Conservation (phyloP, 169 alveolate species). For the Theileria sp. region DNA sequence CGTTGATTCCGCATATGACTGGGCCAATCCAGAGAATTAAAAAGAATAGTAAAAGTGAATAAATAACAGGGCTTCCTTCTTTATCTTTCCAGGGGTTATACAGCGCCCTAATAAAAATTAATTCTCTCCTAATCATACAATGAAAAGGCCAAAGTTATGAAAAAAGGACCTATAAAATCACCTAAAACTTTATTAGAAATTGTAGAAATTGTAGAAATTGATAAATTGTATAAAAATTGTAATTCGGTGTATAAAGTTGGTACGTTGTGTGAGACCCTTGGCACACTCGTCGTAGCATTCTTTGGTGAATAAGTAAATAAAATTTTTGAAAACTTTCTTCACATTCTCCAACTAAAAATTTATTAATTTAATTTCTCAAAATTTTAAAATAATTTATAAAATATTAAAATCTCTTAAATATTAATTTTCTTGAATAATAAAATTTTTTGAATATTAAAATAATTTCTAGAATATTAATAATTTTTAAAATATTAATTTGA, state of each 20-base stretch:
- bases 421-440: too few species aligned
- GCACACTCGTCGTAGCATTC: slow-evolving; percentile 20
- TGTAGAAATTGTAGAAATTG: background rate
- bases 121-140: slow-evolving; percentile 29
- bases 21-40: slow-evolving; percentile 43
- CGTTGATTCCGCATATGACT: slow-evolving; percentile 27
- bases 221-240: too few species aligned
- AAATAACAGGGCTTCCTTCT: background rate
- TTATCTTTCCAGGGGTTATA: slow-evolving; percentile 26
- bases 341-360: slow-evolving; percentile 18
- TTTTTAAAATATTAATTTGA: too few species aligned
- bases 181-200: slow-evolving; percentile 19
- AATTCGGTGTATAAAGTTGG: too few species aligned
- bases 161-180: slow-evolving; percentile 55
- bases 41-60: slow-evolving; percentile 36
- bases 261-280: slow-evolving; percentile 36
- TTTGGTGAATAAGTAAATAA: slow-evolving; percentile 28
- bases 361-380: slow-evolving; percentile 1
- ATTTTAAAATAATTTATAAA: background rate
- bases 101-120: slow-evolving; percentile 23
- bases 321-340: background rate
- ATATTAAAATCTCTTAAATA: too few species aligned
- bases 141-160: slow-evolving; percentile 46
- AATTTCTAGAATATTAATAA: too few species aligned
- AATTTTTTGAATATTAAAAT: background rate